Evolutionary conservation across 148 eudicot species (phyloP).

Genomic region (Suaeda aralocaspica): DNA sequence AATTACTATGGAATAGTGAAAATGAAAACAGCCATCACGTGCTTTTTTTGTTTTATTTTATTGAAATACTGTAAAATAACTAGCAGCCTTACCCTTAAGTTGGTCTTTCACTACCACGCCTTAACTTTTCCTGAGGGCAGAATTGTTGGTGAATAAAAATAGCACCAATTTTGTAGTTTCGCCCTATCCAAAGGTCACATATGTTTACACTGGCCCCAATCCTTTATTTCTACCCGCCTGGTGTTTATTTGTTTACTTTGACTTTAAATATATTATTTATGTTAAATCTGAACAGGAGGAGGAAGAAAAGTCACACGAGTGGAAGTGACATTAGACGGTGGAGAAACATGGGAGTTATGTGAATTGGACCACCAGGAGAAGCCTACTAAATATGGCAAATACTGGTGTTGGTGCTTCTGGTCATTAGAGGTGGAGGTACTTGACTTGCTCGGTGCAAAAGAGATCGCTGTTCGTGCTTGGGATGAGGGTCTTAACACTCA

Average conservation of each 20-base stretch:
- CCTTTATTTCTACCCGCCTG: no score
- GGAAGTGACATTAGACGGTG: constrained; percentile 85
- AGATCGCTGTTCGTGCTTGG: constrained; percentile 91
- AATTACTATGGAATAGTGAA: no score
- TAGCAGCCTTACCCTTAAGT: no score
- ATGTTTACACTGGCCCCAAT: no score
- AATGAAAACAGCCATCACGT: neutral
- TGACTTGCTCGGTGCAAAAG: constrained; percentile 70
- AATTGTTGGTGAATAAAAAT: neutral
- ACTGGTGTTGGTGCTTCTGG: constrained; percentile 99
- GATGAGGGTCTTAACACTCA: constrained; percentile 83
- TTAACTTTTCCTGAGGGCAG: neutral
- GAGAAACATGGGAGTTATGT: constrained; percentile 69
- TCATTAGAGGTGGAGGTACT: constrained; percentile 79
- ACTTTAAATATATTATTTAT: no score
- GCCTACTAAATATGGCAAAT: constrained; percentile 71
- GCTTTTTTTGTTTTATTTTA: neutral
- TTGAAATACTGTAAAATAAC: no score
- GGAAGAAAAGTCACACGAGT: constrained; percentile 95
- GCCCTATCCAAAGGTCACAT: constrained; percentile 18
- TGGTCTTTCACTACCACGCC: neutral
- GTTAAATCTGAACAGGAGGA: constrained; percentile 50
- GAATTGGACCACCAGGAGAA: constrained; percentile 65
- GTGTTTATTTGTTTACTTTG: no score
- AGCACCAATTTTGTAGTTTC: neutral